phyloP scores from a whole-genome alignment of 257 asterid species.

The Euphrasia confusa region DNA sequence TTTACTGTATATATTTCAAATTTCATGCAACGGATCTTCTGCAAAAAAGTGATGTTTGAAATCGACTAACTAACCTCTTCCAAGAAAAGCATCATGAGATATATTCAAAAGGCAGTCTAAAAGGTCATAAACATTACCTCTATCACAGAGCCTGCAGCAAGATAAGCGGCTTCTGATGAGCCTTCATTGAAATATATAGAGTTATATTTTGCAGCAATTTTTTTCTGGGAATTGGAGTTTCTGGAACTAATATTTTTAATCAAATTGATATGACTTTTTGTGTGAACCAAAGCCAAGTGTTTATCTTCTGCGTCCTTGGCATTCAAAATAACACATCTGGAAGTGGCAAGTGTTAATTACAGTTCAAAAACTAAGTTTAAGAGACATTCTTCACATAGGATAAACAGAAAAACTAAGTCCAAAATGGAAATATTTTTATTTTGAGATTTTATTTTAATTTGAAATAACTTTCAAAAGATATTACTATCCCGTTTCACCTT shows the following conservation, averaged over 20 bases:
- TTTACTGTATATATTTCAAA: not conserved
- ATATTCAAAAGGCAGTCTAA: constrained; percentile 4
- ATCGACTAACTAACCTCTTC: not conserved
- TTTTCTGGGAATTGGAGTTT: constrained; percentile 29
- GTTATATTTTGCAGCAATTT: constrained; percentile 47
- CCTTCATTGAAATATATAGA: constrained; percentile 82
- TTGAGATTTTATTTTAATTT: too few relatives aligned
- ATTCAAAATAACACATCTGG: constrained; percentile 63
- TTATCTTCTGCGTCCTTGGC: constrained; percentile 68
- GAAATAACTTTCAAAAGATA: too few relatives aligned
- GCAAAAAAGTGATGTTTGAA: not conserved
- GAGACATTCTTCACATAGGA: constrained; percentile 2
- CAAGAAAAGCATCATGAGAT: not conserved
- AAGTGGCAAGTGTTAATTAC: constrained; percentile 15
- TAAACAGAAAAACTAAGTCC: not conserved
- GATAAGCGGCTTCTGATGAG: constrained; percentile 83
- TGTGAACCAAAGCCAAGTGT: constrained; percentile 69
- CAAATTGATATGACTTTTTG: constrained; percentile 53
- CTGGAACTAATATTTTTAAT: constrained; percentile 62
- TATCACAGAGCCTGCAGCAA: constrained; percentile 89
- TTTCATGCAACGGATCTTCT: not conserved
- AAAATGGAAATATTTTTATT: too few relatives aligned
- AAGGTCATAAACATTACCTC: constrained; percentile 43
- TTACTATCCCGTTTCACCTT: too few relatives aligned
- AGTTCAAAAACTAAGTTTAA: constrained; percentile 6